phyloP scores from a whole-genome alignment of 106 monocot genomes.

The Hemerocallis citrina region DNA sequence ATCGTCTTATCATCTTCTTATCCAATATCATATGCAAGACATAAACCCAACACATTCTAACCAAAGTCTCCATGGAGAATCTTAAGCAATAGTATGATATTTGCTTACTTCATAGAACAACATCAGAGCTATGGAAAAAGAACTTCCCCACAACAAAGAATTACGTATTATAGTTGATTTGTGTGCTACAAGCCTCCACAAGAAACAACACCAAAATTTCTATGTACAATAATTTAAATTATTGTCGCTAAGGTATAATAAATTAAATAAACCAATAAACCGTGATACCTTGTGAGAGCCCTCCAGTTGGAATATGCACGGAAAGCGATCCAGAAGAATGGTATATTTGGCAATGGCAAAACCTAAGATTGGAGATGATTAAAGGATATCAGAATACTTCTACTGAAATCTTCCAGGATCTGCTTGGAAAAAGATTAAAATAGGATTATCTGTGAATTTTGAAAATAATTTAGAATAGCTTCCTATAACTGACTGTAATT shows the following conservation, averaged over 20 bases:
- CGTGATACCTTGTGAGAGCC: slow-evolving; percentile 92
- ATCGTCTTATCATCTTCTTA: no score
- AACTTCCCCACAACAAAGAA: background rate
- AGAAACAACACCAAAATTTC: background rate
- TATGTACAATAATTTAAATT: no score
- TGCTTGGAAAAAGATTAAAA: no score
- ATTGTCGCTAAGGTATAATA: no score
- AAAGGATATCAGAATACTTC: background rate
- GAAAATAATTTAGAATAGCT: no score
- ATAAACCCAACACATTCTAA: no score
- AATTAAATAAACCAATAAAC: no score
- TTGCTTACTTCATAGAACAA: background rate
- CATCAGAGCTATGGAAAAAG: background rate
- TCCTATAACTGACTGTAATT: no score
- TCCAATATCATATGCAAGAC: no score
- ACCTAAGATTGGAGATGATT: slow-evolving; percentile 29
- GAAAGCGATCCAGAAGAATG: slow-evolving; percentile 86
- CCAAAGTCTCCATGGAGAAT: background rate
- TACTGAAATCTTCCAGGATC: background rate
- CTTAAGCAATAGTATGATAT: background rate
- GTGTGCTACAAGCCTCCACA: background rate
- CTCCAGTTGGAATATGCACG: slow-evolving; percentile 91
- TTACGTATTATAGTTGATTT: background rate
- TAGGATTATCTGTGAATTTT: no score
- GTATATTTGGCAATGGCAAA: slow-evolving; percentile 84